Evolutionary conservation across 768 basidiomycete species (phyloP).

Genomic region (Termitomyces sp.): DNA sequence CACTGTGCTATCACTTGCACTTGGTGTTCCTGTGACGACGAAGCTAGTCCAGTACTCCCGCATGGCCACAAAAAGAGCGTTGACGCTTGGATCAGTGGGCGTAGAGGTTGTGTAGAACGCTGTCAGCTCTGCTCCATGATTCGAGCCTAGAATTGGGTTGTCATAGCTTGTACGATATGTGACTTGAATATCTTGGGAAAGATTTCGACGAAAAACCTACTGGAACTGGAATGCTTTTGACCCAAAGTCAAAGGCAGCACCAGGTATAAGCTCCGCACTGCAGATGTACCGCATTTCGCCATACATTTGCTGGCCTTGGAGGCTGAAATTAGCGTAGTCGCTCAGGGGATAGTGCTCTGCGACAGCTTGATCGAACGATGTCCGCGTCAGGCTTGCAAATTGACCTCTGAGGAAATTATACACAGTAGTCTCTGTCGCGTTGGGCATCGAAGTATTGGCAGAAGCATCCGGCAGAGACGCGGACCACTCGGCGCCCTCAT

Average conservation of each 20-base stretch:
- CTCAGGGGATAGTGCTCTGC: constrained; percentile 29
- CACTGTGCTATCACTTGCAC: constrained; percentile 11
- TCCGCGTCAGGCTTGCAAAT: constrained; percentile 26
- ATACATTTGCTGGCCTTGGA: constrained; percentile 43
- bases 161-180: constrained; percentile 28
- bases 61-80: constrained; percentile 32
- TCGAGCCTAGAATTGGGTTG: constrained; percentile 35
- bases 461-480: constrained; percentile 26
- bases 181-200: background rate
- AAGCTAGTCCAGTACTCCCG: constrained; percentile 38
- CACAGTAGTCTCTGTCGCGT: constrained; percentile 34
- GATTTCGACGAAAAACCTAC: constrained; percentile 18
- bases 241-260: constrained; percentile 18
- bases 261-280: constrained; percentile 32
- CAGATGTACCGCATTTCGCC: constrained; percentile 44
- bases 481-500: constrained; percentile 41
- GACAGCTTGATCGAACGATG: constrained; percentile 28
- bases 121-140: constrained; percentile 32
- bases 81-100: constrained; percentile 22
- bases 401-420: constrained; percentile 40
- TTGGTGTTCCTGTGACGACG: constrained; percentile 29
- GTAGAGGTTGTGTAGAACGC: constrained; percentile 31
- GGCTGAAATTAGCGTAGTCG: constrained; percentile 30
- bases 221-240: constrained; percentile 31
- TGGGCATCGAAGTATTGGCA: constrained; percentile 36